Percentiles rank a stretch among this genome's conserved stretches.
Evolutionary conservation across 768 basidiomycete species (phyloP).

Genomic region (Rickenella mellea): DNA sequence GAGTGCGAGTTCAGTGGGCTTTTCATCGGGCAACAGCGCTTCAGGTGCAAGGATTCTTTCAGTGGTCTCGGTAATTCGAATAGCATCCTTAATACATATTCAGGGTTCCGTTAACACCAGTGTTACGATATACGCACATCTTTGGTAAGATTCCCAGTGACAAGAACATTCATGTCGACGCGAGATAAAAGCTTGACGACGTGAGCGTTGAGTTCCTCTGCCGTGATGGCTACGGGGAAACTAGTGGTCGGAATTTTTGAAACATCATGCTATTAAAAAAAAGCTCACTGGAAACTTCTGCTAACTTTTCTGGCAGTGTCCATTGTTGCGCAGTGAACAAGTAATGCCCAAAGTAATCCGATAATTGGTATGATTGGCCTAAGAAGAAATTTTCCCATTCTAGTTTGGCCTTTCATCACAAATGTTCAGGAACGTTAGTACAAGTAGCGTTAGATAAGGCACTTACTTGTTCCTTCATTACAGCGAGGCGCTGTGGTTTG

Average conservation of each 20-base stretch:
- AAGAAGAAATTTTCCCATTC: constrained; percentile 85
- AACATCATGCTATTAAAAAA: neutral
- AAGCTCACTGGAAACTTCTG: constrained; percentile 61
- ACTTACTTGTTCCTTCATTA: constrained; percentile 78
- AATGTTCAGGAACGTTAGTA: neutral
- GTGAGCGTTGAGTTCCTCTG: constrained; percentile 61
- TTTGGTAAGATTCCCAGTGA: constrained; percentile 77
- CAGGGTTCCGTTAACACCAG: neutral
- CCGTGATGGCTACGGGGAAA: constrained; percentile 50
- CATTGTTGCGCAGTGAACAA: constrained; percentile 64
- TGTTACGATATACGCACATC: constrained; percentile 41
- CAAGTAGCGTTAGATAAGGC: neutral
- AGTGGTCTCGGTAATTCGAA: constrained; percentile 57
- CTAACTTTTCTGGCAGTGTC: constrained; percentile 68
- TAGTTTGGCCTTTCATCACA: constrained; percentile 47
- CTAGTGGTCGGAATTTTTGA: neutral
- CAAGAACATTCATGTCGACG: constrained; percentile 62
- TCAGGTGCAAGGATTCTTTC: constrained; percentile 56
- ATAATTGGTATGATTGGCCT: constrained; percentile 70
- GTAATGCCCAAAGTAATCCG: constrained; percentile 68
- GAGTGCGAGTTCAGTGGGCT: constrained; percentile 41
- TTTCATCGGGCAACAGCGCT: constrained; percentile 43
- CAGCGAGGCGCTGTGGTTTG: constrained; percentile 59
- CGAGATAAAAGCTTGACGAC: constrained; percentile 48
- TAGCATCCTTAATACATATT: constrained; percentile 56